Conservation (phyloP, 176 grass and related monocot genomes). For the Hyparrhenia diplandra region DNA sequence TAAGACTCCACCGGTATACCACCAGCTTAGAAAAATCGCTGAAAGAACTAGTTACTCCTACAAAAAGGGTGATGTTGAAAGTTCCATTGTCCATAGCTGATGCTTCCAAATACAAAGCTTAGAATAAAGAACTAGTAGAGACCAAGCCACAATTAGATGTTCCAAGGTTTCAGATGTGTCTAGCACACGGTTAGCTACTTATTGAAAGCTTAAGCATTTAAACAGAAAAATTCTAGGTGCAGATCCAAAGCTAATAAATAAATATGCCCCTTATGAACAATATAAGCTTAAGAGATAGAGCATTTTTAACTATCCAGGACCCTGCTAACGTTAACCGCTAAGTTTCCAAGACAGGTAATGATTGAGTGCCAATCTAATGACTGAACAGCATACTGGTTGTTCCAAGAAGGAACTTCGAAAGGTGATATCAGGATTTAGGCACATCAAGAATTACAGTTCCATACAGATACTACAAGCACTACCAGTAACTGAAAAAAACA, state of each 20-base stretch:
- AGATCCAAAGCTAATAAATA: background rate
- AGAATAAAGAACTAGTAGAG: background rate
- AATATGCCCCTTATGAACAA: background rate
- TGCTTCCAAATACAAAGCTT: background rate
- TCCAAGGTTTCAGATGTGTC: constrained; percentile 14
- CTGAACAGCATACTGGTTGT: constrained; percentile 15
- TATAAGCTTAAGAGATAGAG: background rate
- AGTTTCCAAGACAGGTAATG: background rate
- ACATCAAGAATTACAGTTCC: constrained; percentile 53
- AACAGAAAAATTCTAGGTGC: background rate
- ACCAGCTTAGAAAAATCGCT: background rate
- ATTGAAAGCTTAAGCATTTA: background rate
- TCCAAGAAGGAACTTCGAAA: constrained; percentile 34
- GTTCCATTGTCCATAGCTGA: background rate
- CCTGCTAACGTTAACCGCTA: background rate
- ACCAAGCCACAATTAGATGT: background rate
- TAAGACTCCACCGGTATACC: background rate
- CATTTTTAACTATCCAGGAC: background rate
- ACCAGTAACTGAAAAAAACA: constrained; percentile 19
- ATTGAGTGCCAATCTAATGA: constrained; percentile 12
- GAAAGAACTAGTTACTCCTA: background rate
- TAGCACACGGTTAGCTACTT: background rate
- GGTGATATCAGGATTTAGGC: constrained; percentile 41
- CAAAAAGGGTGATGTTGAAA: constrained; percentile 4
- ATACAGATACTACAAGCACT: constrained; percentile 37